Evolutionary conservation across 176 grass and related monocot species (phyloP), one percentile per base, ranked within the genome.

Genomic region (Canna indica): DNA sequence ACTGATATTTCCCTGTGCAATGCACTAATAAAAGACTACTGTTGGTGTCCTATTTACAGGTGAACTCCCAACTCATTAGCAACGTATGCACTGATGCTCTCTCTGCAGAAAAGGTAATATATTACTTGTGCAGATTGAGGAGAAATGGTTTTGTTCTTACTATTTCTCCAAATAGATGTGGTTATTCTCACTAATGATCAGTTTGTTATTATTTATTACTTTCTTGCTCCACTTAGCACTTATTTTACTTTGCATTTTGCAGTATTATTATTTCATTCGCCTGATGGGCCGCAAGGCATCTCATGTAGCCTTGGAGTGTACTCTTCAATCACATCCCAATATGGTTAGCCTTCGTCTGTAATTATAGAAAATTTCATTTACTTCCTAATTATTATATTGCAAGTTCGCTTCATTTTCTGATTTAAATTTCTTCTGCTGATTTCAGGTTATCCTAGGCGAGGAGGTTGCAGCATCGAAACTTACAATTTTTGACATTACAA

Each of bases 191-290:
- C 63, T 38, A 38, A 38, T 12, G 35, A 24, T 33, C 6, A 9
- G 17, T 11, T 24, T 18, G 3, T 54, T 54, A 20, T n/a, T n/a
- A 54, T 0, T 12, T 10, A 24, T 39, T 39, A 24, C 63, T 39
- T 66, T 22, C 18, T n/a, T 66, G 9, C 34, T 24, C 1, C 25
- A 24, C 20, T 66, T 66, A n/a, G n/a, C n/a, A n/a, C n/a, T 38
- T 39, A 14, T 66, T 66, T 66, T 22, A 8, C n/a, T 24, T 20
- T 18, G 2, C 29, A 66, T 1, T 69, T 86, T 65, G 29, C 70
- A 99, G 94, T 99, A 99, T 78, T 99, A 99, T 73, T 99, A 99
- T 73, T 99, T 99, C 75, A 90, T 99, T 85, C 89, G 94, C 7
- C 33, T 99, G 75, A 99, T 99, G 94, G 94, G 94, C 28, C 86